A percentile compares a stretch with the other conserved stretches of the same genome.
Conservation (phyloP, 495 filamentous ascomycete genomes). For the Neurospora africana region DNA sequence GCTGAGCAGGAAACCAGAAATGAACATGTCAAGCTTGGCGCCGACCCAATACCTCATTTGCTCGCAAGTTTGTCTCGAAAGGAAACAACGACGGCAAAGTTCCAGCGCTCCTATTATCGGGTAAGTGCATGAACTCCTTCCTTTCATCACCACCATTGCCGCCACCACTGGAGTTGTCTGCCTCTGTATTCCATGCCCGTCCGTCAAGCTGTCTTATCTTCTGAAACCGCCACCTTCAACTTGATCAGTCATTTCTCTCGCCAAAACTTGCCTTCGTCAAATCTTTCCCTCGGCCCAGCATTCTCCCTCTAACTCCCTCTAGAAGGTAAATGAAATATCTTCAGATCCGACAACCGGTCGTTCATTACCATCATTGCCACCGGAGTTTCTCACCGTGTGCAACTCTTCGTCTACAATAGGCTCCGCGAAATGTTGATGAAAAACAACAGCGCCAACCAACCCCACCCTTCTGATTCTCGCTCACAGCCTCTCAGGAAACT, state of each 20-base stretch:
- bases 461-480: background rate
- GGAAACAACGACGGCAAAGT: background rate
- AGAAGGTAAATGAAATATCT: too few relatives aligned
- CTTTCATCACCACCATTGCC: background rate
- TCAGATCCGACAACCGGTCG: fast-evolving
- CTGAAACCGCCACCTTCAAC: background rate
- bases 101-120: background rate
- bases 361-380: background rate
- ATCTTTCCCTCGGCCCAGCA: background rate
- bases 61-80: background rate
- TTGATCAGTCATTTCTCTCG: background rate
- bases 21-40: background rate
- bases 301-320: too few relatives aligned
- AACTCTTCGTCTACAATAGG: background rate
- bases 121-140: background rate
- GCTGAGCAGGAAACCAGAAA: background rate
- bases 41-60: background rate
- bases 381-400: background rate
- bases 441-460: background rate
- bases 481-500: background rate
- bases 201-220: fast-evolving
- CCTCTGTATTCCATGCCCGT: background rate
- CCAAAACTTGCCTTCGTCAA: background rate
- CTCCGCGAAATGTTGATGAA: too few relatives aligned
- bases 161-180: background rate